Evolutionary conservation across 2,329 filamentous ascomycete genomes (phyloP).

Genomic region (Clathrospora elynae): DNA sequence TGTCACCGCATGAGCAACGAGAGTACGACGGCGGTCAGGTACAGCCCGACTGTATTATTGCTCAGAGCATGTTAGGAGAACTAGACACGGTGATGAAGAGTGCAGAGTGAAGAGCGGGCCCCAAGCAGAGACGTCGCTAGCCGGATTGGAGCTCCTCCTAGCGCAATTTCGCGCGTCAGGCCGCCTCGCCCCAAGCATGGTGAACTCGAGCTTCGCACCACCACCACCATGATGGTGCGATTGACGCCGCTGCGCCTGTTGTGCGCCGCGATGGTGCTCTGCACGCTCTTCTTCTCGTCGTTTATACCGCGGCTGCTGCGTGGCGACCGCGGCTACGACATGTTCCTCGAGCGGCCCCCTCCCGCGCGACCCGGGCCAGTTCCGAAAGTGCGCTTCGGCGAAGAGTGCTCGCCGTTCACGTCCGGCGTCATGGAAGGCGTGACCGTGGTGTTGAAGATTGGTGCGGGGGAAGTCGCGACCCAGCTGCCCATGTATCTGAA

Average conservation of each 20-base stretch:
- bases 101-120: too few species aligned
- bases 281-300: conserved; percentile 28
- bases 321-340: conserved; percentile 39
- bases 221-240: conserved; percentile 43
- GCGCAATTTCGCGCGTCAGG: conserved; percentile 16
- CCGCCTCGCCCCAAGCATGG: conserved; percentile 18
- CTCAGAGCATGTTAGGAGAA: too few species aligned
- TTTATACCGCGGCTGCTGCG: conserved; percentile 31
- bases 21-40: too few species aligned
- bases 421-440: conserved; percentile 52
- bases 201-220: conserved; percentile 17
- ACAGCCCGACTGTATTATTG: too few species aligned
- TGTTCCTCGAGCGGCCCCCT: conserved; percentile 34
- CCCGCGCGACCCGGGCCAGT: conserved; percentile 24
- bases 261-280: conserved; percentile 35
- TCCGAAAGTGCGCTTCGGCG: conserved; percentile 33
- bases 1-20: too few species aligned
- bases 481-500: conserved; percentile 63
- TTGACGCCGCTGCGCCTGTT: conserved; percentile 44
- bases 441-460: conserved; percentile 63
- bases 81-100: too few species aligned
- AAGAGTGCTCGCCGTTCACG: conserved; percentile 42
- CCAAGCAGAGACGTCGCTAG: conserved; percentile 10
- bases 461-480: conserved; percentile 60
- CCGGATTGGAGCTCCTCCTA: conserved; percentile 7